Evolutionary conservation across 345 rosid genomes (phyloP), one percentile per base, ranked within the genome.

Genomic region (Hibiscus syriacus): DNA sequence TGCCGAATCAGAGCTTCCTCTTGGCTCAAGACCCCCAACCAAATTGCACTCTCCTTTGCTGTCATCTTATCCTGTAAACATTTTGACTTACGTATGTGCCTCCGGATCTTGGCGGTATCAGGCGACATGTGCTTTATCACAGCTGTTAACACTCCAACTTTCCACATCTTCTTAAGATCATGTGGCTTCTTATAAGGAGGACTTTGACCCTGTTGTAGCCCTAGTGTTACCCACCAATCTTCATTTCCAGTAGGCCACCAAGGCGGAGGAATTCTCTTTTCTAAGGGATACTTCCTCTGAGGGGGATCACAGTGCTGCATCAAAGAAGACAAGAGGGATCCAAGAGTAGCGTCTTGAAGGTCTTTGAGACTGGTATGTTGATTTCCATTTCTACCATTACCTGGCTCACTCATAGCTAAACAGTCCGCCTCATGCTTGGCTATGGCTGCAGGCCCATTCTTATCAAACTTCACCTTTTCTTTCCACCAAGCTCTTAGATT

Each of bases 261-360:
- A 70, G 99, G 98, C 0, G 99, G 99, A 20, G 99, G 90, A 70
- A 76, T 76, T 14, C 86, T 89, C 81, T 91, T 91, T 78, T 94
- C 99, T 73, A 94, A 73, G 2, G 99, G 99, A 73, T 76, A 94
- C 82, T 87, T 91, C 78, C 99, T 85, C 70, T 94, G 99, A 32
- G 99, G 98, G 8, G 99, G 99, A 75, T 91, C 90, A 73, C 98
- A 94, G 46, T 94, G 99, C 75, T 94, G 99, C 96, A 94, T 94
- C 78, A 94, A 82, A 71, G 71, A 89, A 26, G 98, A 94, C 70
- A 94, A 71, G 9, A 94, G 77, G 57, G 98, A 91, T 23, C 99
- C 99, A 29, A 94, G 73, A 59, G 99, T 94, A 16, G 99, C 99
- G 83, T 91, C 99, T 78, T 94, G 98, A 52, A 94, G 74, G 66